These are phyloP conservation scores for Paramarasmius palmivorus DNA, from an alignment of 1,284 basidiomycete genomes.

Conservation along the genomic window DNA sequence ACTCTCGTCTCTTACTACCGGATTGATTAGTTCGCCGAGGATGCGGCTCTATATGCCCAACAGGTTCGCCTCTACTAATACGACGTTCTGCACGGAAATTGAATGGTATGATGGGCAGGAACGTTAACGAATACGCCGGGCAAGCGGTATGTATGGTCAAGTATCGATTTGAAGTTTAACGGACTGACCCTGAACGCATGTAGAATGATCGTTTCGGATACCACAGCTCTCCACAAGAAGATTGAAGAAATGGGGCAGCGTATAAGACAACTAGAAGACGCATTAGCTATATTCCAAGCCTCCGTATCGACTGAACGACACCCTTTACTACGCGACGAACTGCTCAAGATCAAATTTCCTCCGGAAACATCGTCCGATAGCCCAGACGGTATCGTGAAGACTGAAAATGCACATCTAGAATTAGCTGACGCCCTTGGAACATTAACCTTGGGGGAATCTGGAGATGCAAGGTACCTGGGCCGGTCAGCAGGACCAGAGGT, in stretches of 20 bases:
- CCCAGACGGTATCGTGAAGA: slow-evolving; percentile 21
- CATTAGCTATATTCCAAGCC: slow-evolving; percentile 62
- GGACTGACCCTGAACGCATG: not conserved
- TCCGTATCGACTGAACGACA: slow-evolving; percentile 61
- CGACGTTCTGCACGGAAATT: not conserved
- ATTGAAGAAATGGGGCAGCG: slow-evolving; percentile 74
- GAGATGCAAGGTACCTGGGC: slow-evolving; percentile 31
- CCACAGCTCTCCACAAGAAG: slow-evolving; percentile 66
- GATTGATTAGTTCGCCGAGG: slow-evolving; percentile 36
- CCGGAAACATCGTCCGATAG: slow-evolving; percentile 36
- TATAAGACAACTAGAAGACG: slow-evolving; percentile 71
- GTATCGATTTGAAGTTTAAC: slow-evolving; percentile 25
- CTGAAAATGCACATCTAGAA: slow-evolving; percentile 27
- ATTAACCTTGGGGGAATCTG: slow-evolving; percentile 59
- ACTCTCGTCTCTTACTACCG: not conserved
- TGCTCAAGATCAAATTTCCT: slow-evolving; percentile 61
- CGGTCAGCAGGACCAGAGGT: slow-evolving; percentile 1
- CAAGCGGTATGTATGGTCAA: not conserved
- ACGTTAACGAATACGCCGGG: not conserved
- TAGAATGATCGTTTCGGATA: slow-evolving; percentile 61
- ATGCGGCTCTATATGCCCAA: slow-evolving; percentile 53
- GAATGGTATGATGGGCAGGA: not conserved
- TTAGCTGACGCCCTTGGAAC: slow-evolving; percentile 55
- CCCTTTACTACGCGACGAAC: slow-evolving; percentile 62
- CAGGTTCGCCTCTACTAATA: not conserved